Evolutionary conservation across 2,329 filamentous ascomycete genomes (phyloP).

Genomic region (Berkeleyomyces rouxiae): DNA sequence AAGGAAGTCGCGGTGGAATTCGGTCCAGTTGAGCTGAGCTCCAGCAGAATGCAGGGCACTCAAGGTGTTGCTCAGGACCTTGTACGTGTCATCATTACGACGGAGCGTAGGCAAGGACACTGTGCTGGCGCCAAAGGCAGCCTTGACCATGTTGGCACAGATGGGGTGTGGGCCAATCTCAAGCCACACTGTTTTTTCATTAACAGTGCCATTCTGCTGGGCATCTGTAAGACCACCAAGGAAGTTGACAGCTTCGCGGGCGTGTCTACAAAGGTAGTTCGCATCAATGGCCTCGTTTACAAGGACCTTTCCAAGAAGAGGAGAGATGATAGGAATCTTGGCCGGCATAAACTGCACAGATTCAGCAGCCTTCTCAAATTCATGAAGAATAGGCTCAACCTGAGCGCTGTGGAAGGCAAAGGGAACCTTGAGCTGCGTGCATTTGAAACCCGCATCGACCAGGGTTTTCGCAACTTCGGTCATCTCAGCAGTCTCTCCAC

Average conservation of each 20-base stretch:
- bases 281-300: constrained; percentile 33
- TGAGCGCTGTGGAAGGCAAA: constrained; percentile 39
- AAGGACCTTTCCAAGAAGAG: constrained; percentile 40
- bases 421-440: constrained; percentile 30
- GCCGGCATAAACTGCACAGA: constrained; percentile 25
- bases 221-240: constrained; percentile 39
- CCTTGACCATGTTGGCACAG: constrained; percentile 49
- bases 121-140: constrained; percentile 35
- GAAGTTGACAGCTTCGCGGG: constrained; percentile 51
- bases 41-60: constrained; percentile 43
- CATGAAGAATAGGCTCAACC: constrained; percentile 37
- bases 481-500: constrained; percentile 27
- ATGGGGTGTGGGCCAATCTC: constrained; percentile 56
- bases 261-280: constrained; percentile 42
- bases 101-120: constrained; percentile 42
- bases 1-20: constrained; percentile 41
- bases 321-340: constrained; percentile 46
- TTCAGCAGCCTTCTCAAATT: constrained; percentile 34
- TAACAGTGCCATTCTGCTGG: constrained; percentile 35
- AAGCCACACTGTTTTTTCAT: constrained; percentile 48
- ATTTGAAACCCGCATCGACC: constrained; percentile 24
- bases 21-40: constrained; percentile 50
- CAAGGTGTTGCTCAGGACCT: constrained; percentile 41
- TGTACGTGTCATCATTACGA: constrained; percentile 48
- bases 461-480: constrained; percentile 26